Evolutionary conservation across 768 basidiomycete genomes (phyloP).

Genomic region (Collybia nuda): DNA sequence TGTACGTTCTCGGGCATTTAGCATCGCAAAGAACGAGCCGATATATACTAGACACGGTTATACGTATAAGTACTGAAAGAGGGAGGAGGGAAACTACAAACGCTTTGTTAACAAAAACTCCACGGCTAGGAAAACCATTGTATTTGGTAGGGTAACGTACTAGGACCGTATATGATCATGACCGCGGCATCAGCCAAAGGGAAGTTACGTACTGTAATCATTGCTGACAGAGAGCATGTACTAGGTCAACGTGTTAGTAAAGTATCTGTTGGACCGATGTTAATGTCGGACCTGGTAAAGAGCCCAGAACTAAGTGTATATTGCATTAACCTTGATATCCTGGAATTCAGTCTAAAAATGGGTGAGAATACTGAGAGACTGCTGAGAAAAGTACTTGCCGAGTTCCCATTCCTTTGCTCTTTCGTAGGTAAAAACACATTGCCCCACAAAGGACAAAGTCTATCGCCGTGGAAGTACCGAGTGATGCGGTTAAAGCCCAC

Average conservation of each 20-base stretch:
- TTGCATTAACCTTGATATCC: slow-evolving; percentile 30
- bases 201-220: slow-evolving; percentile 35
- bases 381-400: slow-evolving; percentile 6
- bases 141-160: slow-evolving; percentile 43
- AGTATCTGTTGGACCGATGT: neutral
- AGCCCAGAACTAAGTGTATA: slow-evolving; percentile 24
- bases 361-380: neutral
- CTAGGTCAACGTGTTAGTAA: slow-evolving; percentile 17
- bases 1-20: slow-evolving; percentile 39
- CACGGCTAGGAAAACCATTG: slow-evolving; percentile 40
- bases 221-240: slow-evolving; percentile 42
- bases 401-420: slow-evolving; percentile 25
- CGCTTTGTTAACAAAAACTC: slow-evolving; percentile 45
- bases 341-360: slow-evolving; percentile 24
- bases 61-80: neutral
- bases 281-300: slow-evolving; percentile 18
- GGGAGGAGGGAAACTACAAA: slow-evolving; percentile 17
- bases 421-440: slow-evolving; percentile 32
- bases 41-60: slow-evolving; percentile 37
- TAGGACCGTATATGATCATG: slow-evolving; percentile 7
- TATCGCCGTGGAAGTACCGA: slow-evolving; percentile 40
- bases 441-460: slow-evolving; percentile 39
- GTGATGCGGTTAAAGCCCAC: slow-evolving; percentile 43
- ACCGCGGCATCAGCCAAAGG: no score
- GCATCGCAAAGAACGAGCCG: slow-evolving; percentile 45